Conservation (phyloP, 2,329 filamentous ascomycete species). For the Diaporthe sp. region DNA sequence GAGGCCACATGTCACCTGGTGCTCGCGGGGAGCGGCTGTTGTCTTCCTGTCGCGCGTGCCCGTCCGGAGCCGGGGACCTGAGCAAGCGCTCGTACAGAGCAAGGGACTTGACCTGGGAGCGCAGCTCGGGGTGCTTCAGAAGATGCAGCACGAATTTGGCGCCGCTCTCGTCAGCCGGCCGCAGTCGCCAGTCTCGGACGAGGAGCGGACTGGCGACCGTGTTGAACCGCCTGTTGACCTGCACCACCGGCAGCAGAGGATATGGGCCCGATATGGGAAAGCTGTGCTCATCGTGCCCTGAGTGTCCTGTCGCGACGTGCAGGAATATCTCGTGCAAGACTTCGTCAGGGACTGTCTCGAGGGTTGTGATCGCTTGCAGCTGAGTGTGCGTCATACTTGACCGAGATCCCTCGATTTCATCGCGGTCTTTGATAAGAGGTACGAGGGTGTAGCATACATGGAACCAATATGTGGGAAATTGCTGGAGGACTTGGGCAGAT, state of each 20-base stretch:
- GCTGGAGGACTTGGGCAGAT: background rate
- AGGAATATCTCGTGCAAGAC: background rate
- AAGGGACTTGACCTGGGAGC: background rate
- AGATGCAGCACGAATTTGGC: conserved; percentile 1
- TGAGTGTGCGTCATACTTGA: background rate
- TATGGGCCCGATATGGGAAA: background rate
- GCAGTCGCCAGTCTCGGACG: background rate
- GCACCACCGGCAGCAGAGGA: background rate
- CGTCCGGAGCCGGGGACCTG: background rate
- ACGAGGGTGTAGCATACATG: background rate
- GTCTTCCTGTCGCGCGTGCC: no score
- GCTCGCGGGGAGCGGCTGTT: background rate
- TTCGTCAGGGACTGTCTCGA: background rate
- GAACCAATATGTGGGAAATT: background rate
- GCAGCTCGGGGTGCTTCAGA: background rate
- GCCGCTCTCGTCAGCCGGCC: background rate
- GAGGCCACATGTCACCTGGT: background rate
- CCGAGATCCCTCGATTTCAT: background rate
- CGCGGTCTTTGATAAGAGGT: no score
- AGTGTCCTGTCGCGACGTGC: background rate
- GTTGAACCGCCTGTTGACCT: conserved; percentile 10
- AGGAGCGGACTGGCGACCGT: conserved; percentile 1
- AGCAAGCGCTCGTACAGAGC: background rate
- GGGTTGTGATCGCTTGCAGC: background rate
- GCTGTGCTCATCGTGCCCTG: background rate